Percentiles rank a stretch among this genome's conserved stretches.
These are phyloP conservation scores for Phylloboletellus chloephorus DNA, from an alignment of 1,284 basidiomycete genomes.

Conservation along the genomic window DNA sequence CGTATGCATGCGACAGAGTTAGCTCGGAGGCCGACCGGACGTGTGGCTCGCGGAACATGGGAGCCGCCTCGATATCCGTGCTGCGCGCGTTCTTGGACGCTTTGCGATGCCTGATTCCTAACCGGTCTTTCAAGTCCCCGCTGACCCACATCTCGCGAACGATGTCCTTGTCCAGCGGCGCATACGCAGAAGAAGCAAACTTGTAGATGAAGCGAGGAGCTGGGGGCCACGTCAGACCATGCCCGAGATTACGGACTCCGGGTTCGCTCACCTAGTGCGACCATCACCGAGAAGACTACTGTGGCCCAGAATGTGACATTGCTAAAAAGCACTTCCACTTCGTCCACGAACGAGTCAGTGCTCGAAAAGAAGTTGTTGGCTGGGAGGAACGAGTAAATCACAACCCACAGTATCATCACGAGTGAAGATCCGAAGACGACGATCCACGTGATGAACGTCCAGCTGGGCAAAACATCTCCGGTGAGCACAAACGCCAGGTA, in stretches of 20 bases:
- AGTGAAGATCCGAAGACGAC: slow-evolving; percentile 76
- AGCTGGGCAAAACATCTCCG: slow-evolving; percentile 41
- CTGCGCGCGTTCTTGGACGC: slow-evolving; percentile 37
- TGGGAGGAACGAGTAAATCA: slow-evolving; percentile 75
- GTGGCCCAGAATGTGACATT: slow-evolving; percentile 81
- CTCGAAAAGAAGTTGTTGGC: slow-evolving; percentile 29
- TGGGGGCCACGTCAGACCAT: slow-evolving; percentile 31
- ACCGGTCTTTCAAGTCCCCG: slow-evolving; percentile 77
- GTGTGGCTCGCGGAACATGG: slow-evolving; percentile 64
- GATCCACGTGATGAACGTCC: slow-evolving; percentile 84
- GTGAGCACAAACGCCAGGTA: slow-evolving; percentile 8
- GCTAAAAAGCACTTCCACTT: slow-evolving; percentile 70
- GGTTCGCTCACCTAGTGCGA: slow-evolving; percentile 62
- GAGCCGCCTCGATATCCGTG: slow-evolving; percentile 50
- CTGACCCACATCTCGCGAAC: slow-evolving; percentile 86
- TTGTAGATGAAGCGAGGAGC: slow-evolving; percentile 73
- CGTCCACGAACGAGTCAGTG: slow-evolving; percentile 66
- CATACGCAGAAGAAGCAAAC: slow-evolving; percentile 60
- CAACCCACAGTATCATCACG: slow-evolving; percentile 80
- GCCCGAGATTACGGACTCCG: background rate
- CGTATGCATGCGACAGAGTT: slow-evolving; percentile 35
- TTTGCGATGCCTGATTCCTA: slow-evolving; percentile 66
- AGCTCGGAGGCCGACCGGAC: slow-evolving; percentile 59
- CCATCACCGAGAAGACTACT: slow-evolving; percentile 59
- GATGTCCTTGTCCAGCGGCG: slow-evolving; percentile 77